These are phyloP conservation scores for Artemisia tridentata DNA, from an alignment of 129 eudicot species.

Conservation along the genomic window DNA sequence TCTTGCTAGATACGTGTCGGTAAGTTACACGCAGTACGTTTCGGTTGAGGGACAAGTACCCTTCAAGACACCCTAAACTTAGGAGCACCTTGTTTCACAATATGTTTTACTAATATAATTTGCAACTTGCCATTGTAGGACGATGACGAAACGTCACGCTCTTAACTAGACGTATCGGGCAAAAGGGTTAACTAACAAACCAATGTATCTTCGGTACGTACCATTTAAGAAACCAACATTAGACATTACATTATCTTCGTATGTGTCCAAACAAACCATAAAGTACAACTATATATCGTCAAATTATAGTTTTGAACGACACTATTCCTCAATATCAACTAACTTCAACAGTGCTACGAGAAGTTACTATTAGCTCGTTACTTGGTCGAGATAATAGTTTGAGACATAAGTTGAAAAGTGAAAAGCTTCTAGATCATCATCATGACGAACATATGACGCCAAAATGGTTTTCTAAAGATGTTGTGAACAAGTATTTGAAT, in stretches of 20 bases:
- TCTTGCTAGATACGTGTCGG: constrained; percentile 16
- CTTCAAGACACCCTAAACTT: background rate
- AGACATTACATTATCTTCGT: no score
- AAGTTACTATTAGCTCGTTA: constrained; percentile 33
- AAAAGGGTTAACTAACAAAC: no score
- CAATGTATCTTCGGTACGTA: no score
- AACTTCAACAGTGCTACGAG: no score
- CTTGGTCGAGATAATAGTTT: constrained; percentile 47
- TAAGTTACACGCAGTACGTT: background rate
- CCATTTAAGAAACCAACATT: no score
- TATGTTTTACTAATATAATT: background rate
- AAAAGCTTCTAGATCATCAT: constrained; percentile 22
- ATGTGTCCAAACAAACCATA: no score
- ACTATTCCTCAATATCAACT: no score
- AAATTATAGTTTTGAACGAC: no score
- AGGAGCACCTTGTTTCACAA: constrained; percentile 7
- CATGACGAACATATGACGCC: constrained; percentile 16
- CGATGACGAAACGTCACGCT: no score
- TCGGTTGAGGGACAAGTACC: constrained; percentile 13
- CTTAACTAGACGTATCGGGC: no score
- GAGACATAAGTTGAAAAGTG: constrained; percentile 37
- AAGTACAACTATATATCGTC: no score
- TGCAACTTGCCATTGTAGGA: background rate
- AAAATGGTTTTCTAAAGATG: constrained; percentile 36
- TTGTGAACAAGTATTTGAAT: constrained; percentile 48